Conservation (phyloP, 768 basidiomycete species). For the Lactarius sp. region DNA sequence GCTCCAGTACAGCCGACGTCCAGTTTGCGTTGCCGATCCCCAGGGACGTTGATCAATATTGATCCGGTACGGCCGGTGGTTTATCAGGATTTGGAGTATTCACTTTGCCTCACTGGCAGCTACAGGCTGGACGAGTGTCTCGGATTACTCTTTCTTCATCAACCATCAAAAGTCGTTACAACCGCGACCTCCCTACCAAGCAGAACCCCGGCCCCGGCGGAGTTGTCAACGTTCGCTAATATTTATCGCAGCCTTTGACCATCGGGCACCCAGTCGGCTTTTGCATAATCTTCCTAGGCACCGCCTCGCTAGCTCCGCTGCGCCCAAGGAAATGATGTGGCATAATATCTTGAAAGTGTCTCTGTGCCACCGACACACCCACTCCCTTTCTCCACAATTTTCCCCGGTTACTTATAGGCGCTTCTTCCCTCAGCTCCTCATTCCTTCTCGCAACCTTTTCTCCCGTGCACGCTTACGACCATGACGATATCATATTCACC, state of each 20-base stretch:
- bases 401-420: constrained; percentile 2
- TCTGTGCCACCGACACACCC: not conserved
- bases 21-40: too few species aligned
- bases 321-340: constrained; percentile 4
- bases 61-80: constrained; percentile 8
- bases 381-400: not conserved
- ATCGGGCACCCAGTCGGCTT: not conserved
- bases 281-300: not conserved
- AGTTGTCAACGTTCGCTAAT: not conserved
- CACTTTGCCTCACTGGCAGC: not conserved
- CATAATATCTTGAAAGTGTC: not conserved
- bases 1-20: too few species aligned
- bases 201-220: not conserved
- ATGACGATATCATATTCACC: constrained; percentile 13
- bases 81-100: not conserved
- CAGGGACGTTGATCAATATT: not conserved
- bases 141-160: not conserved
- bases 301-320: not conserved
- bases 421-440: not conserved
- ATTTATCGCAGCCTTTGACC: not conserved
- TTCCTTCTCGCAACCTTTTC: not conserved
- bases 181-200: not conserved
- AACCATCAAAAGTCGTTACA: not conserved
- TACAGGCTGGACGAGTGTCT: not conserved
- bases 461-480: not conserved